phyloP scores from a whole-genome alignment of 306 rosid genomes.

The Alnus glutinosa region DNA sequence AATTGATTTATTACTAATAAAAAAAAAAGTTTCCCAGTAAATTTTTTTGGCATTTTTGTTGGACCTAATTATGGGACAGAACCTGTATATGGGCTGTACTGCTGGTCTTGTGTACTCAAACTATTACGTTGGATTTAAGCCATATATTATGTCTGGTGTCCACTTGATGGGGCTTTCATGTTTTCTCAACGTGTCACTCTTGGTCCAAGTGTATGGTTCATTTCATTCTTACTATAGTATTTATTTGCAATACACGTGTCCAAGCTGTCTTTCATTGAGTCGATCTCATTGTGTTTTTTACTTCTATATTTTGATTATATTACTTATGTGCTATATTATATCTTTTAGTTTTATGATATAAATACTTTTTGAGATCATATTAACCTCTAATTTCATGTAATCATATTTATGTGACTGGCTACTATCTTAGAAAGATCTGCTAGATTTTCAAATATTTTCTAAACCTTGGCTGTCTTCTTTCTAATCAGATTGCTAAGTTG shows the following conservation, averaged over 20 bases:
- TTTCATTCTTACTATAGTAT: neutral
- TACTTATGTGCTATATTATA: neutral
- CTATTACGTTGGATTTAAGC: too few species aligned
- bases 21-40: too few species aligned
- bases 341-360: neutral
- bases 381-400: neutral
- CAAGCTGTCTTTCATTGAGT: neutral
- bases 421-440: neutral
- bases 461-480: conserved; percentile 22
- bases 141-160: neutral
- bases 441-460: conserved; percentile 7
- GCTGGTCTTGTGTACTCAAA: too few species aligned
- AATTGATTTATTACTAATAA: too few species aligned
- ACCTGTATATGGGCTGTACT: too few species aligned
- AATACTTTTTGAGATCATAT: neutral
- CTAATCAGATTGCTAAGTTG: conserved; percentile 68
- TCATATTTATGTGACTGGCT: neutral
- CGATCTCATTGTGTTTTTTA: neutral
- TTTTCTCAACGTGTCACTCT: neutral
- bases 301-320: neutral
- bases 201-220: neutral
- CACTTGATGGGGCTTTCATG: neutral
- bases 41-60: too few species aligned
- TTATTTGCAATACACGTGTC: neutral
- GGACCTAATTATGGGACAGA: too few species aligned